Conservation (phyloP, 257 asterid genomes). For the Ballota nigra region DNA sequence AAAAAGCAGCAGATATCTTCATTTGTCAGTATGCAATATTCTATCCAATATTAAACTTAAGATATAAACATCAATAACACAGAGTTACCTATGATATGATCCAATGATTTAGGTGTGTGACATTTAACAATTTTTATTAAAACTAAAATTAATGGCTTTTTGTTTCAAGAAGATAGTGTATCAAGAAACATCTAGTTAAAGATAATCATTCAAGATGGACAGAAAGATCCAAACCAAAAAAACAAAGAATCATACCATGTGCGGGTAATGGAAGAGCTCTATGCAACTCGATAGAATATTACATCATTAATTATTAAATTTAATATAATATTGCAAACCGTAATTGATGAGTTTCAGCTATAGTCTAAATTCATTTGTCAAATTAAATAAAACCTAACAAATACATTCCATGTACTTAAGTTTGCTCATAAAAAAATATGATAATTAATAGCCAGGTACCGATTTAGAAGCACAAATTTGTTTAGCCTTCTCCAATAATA, state of each 20-base stretch:
- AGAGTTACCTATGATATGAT: constrained; percentile 4
- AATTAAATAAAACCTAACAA: neutral
- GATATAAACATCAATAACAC: no score
- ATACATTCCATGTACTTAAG: no score
- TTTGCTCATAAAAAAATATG: neutral
- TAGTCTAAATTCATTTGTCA: neutral
- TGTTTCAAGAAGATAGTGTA: constrained; percentile 8
- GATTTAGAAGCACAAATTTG: constrained; percentile 56
- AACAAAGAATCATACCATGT: no score
- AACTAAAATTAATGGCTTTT: constrained; percentile 33
- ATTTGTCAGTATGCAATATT: constrained; percentile 16
- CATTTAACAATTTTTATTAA: no score
- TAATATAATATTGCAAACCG: no score
- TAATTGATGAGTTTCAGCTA: no score
- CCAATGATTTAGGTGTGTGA: neutral
- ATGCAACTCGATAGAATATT: no score
- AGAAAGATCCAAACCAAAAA: constrained; percentile 23
- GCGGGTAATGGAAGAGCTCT: no score
- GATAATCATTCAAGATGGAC: no score
- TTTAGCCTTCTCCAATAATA: constrained; percentile 60
- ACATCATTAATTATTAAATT: no score
- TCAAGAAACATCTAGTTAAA: no score
- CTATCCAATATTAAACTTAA: constrained; percentile 6
- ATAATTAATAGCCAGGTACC: constrained; percentile 32
- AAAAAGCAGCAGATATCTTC: constrained; percentile 10